phyloP scores from a whole-genome alignment of 2,329 filamentous ascomycete genomes.

The Alternaria gaisen region DNA sequence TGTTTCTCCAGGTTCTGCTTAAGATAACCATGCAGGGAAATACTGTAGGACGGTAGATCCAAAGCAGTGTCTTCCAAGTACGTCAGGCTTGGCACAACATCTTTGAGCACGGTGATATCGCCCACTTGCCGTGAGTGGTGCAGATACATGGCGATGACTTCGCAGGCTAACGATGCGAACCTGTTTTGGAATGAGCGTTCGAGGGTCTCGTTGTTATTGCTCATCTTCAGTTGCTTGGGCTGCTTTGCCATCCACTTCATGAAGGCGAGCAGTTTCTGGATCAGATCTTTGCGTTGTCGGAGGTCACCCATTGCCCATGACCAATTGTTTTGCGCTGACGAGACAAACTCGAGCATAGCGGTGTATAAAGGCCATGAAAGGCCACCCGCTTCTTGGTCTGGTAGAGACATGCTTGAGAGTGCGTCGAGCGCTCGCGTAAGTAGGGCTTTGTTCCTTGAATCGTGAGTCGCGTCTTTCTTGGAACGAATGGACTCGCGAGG shows the following conservation, averaged over 20 bases:
- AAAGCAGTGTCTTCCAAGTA: conserved; percentile 84
- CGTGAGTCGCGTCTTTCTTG: conserved; percentile 52
- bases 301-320: conserved; percentile 89
- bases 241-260: conserved; percentile 59
- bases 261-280: conserved; percentile 75
- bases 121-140: conserved; percentile 84
- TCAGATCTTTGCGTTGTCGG: conserved; percentile 75
- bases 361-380: conserved; percentile 64
- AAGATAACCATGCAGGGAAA: conserved; percentile 85
- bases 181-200: conserved; percentile 54
- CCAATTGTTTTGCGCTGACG: conserved; percentile 92
- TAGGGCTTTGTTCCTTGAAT: conserved; percentile 68
- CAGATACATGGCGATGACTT: conserved; percentile 89
- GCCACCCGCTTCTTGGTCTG: conserved; percentile 61
- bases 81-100: conserved; percentile 75
- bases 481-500: conserved; percentile 77
- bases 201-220: conserved; percentile 30
- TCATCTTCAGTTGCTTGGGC: conserved; percentile 33
- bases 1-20: conserved; percentile 82
- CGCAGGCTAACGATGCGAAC: conserved; percentile 82
- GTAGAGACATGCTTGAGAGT: conserved; percentile 70
- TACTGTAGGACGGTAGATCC: conserved; percentile 82
- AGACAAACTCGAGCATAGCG: conserved; percentile 85
- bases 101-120: conserved; percentile 72
- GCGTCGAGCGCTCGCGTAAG: conserved; percentile 77